Evolutionary conservation across 2,329 filamentous ascomycete species (phyloP), one percentile per base, ranked within the genome.

Genomic region (Colletotrichum cereale): DNA sequence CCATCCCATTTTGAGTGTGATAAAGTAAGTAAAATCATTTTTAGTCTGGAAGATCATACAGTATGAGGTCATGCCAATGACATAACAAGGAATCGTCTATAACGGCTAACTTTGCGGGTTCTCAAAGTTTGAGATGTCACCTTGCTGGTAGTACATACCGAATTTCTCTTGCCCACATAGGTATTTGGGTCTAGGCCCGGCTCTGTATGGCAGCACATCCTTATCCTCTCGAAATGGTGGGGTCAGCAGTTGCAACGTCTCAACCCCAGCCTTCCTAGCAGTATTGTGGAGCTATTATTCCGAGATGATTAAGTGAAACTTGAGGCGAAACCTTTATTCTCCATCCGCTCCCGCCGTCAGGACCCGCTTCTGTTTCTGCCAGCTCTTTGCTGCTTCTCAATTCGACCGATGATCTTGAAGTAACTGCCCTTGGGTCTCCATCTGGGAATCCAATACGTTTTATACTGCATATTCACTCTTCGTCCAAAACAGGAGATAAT

Each of bases 311-410:
- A n/a, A 7, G 24, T 71, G 68, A 71, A 71, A 71, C 65, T 24
- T 40, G 64, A 38, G 47, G 47, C 68, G 68, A 71, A 71, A 71
- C 68, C n/a, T 58, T 29, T 36, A 4, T 52, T 62, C 67, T 52
- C 48, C 63, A 57, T 52, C 42, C 16, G 34, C 52, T 24, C 40
- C 34, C 50, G 10, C n/a, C 58, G 7, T 3, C 14, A 12, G 14
- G 31, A 3, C 58, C 64, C 57, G 50, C 64, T 58, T 26, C 2
- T 14, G 57, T 24, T 26, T 14, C 34, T 36, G 42, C 4, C 36
- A 34, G 40, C 21, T 71, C 50, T 50, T 71, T 62, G 21, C 44
- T 64, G 57, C 11, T 42, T 52, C 57, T 29, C 3, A 50, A 34
- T 52, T 42, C 26, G 11, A 12, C 34, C 12, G 24, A 42, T 50